Base-by-base conservation (phyloP, 2,329 filamentous ascomycete species). In the Trichoderma brevicompactum region DNA sequence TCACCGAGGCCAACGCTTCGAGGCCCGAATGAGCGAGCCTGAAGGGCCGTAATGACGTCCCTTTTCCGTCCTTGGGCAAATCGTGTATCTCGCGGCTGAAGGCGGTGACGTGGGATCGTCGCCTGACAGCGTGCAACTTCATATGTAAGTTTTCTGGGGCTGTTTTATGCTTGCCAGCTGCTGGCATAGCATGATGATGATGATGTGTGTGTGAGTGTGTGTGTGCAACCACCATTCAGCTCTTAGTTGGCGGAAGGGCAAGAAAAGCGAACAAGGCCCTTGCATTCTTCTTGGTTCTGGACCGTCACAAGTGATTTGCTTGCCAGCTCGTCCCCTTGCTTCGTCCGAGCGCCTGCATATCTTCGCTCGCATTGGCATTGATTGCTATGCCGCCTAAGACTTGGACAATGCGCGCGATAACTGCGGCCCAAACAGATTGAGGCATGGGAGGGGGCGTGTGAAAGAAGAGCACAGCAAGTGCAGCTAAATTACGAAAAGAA, bases 61-160 rank as follows among this genome's bases (percentile, higher is more conserved):
- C 59, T 6, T n/a, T 62, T 44, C 17, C 13, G 40, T 43, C 19
- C 43, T 48, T n/a, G n/a, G 41, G 41, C 23, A 32, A 19, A 10
- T 59, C 55, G 46, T 44, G 58, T 36, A 34, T 43, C 23, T 53
- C 38, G 23, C n/a, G 32, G 15, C 46, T 43, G 23, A 34, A 62
- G 48, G 48, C 59, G 59, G 59, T 62, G 59, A 44, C 59, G 23
- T 62, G 59, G 60, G 49, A 44, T 54, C 28, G 40, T 43, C 60
- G 40, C 19, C 49, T 63, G 60, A 63, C 60, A 28, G 23, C 23
- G 23, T 28, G 23, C 23, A 28, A 28, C 23, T 38, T 36, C n/a
- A 46, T 44, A 13, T 43, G 19, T 15, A 17, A 5, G 23, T 49
- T 40, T 40, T 13, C 32, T 46, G 32, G n/a, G 40, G 17, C 9